Percentiles rank a stretch among this genome's conserved stretches.
Conservation (phyloP, 2,329 filamentous ascomycete genomes). For the Bipolaris sorokiniana region DNA sequence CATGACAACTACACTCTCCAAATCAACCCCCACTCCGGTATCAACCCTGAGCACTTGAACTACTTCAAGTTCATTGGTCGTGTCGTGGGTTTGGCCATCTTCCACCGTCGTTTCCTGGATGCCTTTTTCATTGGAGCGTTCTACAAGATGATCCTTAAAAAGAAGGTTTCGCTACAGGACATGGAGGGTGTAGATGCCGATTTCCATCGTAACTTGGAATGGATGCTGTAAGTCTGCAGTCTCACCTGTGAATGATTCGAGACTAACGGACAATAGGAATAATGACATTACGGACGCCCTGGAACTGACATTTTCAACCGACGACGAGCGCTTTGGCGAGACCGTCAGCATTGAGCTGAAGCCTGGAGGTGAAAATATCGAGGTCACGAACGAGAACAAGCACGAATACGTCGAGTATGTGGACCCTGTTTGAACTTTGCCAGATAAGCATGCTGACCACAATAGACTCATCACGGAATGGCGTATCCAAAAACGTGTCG, state of each 20-base stretch:
- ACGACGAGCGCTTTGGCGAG: slow-evolving; percentile 96
- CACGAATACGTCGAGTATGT: slow-evolving; percentile 92
- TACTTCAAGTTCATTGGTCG: slow-evolving; percentile 99
- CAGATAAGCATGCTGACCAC: slow-evolving; percentile 22
- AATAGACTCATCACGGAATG: slow-evolving; percentile 89
- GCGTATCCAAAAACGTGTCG: slow-evolving; percentile 98
- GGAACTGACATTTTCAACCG: slow-evolving; percentile 94
- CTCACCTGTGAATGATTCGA: neutral
- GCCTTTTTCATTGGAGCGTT: slow-evolving; percentile 99
- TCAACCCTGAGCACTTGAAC: slow-evolving; percentile 98
- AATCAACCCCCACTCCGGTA: slow-evolving; percentile 98
- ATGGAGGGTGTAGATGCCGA: slow-evolving; percentile 99
- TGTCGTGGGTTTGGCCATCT: slow-evolving; percentile 95
- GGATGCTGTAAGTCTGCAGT: slow-evolving; percentile 72
- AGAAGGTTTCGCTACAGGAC: slow-evolving; percentile 87
- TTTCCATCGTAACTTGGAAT: slow-evolving; percentile 94
- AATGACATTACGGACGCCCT: slow-evolving; percentile 96
- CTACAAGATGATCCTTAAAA: slow-evolving; percentile 99
- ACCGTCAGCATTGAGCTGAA: slow-evolving; percentile 93
- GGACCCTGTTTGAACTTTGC: slow-evolving; percentile 12
- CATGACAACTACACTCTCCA: slow-evolving; percentile 99
- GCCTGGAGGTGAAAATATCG: slow-evolving; percentile 85
- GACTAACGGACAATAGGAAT: slow-evolving; percentile 59
- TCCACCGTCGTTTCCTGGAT: slow-evolving; percentile 95
- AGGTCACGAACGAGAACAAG: slow-evolving; percentile 98